These are phyloP conservation scores for Luffa aegyptiaca DNA, from an alignment of 306 rosid genomes.

Conservation along the genomic window DNA sequence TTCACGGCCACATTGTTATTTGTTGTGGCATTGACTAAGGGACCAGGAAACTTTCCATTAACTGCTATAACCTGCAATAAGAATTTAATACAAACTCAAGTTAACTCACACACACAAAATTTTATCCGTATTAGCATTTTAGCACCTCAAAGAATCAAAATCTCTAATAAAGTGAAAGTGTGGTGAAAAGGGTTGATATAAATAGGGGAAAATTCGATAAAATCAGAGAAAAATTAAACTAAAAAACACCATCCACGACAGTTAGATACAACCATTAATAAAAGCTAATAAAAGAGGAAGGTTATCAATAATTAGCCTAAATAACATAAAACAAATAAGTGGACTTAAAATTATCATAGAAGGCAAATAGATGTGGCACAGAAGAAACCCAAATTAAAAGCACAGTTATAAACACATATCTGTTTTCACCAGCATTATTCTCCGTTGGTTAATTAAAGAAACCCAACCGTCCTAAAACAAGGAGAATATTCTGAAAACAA, in stretches of 20 bases:
- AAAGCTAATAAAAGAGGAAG: not conserved
- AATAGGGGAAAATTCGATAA: not conserved
- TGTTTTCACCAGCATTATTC: not conserved
- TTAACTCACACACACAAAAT: not conserved
- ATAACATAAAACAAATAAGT: not conserved
- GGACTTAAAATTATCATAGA: not conserved
- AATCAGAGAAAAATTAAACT: not conserved
- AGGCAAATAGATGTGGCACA: not conserved
- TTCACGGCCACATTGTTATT: constrained; percentile 55
- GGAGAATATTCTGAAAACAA: not conserved
- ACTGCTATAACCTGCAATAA: constrained; percentile 62
- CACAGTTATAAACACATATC: not conserved
- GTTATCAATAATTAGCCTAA: not conserved
- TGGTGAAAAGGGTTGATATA: not conserved
- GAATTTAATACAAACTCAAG: not conserved
- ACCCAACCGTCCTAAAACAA: not conserved
- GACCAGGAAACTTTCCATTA: constrained; percentile 73
- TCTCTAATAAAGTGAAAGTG: not conserved
- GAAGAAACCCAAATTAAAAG: not conserved
- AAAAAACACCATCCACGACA: not conserved
- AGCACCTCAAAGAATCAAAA: not conserved
- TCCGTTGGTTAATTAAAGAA: not conserved
- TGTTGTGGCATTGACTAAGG: constrained; percentile 59
- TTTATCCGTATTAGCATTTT: not conserved
- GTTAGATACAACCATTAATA: not conserved